Base-by-base conservation (phyloP, 768 basidiomycete genomes). In the Leccinum longicurvipes region DNA sequence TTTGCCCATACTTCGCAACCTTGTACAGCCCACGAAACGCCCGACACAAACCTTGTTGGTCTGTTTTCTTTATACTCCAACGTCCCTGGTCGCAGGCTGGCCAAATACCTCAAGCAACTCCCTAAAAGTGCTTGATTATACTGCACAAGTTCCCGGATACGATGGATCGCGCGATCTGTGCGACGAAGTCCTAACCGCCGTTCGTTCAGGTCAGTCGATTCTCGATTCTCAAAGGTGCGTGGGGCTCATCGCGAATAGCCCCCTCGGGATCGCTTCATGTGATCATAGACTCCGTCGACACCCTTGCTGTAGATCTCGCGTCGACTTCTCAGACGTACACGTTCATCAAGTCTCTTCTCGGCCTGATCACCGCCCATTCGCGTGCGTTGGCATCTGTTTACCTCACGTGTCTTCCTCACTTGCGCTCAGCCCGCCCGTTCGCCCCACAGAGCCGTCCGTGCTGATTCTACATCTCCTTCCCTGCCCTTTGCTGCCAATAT, bases 251-350 rank as follows among this genome's bases (percentile, higher is more conserved):
- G 47, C 55, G 3, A 47, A 50, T 66, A 80, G 80, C 70, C 46
- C 62, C 76, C 28, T 39, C 74, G 28, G 76, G 78, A 28, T 75
- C 85, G n/a, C 55, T 89, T 27, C 80, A 77, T 58, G 79, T 91
- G 23, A 67, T 88, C 50, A 76, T 93, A 32, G 92, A 93, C 67
- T 89, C 89, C 19, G 70, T 84, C 17, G 86, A 91, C 61, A 86
- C 83, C 4, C 70, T 93, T 23, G 65, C 77, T 5, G 74, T 80
- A 10, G 87, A 91, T 63, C 64, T 82, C 23, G 78, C 75, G 11
- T 84, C 87, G 12, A 54, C 76, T 23, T 69, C 86, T 6, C 74
- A 77, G 59, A 74, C 82, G 1, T 83, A 82, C 60, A 75, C 69
- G 31, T 77, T 83, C 55, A 74, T 92, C 28, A 74, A 67, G 27